A percentile compares a stretch with the other conserved stretches of the same genome.
Conservation (phyloP, 495 filamentous ascomycete genomes). For the Aspergillus diversus region DNA sequence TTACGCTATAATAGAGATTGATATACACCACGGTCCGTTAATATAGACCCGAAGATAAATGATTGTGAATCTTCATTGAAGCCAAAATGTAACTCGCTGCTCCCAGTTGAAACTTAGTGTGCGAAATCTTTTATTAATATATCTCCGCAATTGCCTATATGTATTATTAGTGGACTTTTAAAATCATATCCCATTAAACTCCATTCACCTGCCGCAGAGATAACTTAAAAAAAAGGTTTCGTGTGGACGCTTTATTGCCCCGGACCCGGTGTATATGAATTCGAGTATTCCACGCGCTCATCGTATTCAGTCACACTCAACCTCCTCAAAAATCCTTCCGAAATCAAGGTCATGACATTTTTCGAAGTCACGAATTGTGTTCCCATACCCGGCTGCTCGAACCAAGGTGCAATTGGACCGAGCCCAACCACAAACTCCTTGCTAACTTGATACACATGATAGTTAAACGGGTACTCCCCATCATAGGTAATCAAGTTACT, state of each 20-base stretch:
- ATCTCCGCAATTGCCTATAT: no score
- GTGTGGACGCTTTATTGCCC: background rate
- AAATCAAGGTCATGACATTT: constrained; percentile 30
- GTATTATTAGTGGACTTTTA: no score
- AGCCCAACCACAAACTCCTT: constrained; percentile 45
- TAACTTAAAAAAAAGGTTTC: no score
- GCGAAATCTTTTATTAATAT: no score
- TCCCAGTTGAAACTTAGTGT: no score
- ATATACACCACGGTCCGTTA: no score
- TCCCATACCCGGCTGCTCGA: constrained; percentile 61
- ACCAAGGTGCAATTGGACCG: constrained; percentile 59
- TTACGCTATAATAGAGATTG: no score
- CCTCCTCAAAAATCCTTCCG: constrained; percentile 28
- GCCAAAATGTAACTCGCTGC: no score
- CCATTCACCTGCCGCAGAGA: no score
- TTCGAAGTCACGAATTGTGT: constrained; percentile 45
- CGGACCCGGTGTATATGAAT: constrained; percentile 18
- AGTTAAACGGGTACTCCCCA: constrained; percentile 54
- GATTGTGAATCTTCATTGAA: no score
- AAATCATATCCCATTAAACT: no score
- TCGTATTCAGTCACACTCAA: constrained; percentile 16
- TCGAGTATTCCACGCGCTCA: constrained; percentile 18
- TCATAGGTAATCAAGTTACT: constrained; percentile 48
- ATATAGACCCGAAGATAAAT: no score
- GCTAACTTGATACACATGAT: constrained; percentile 56